Conservation (phyloP, 306 rosid species). For the Argentina anserina region DNA sequence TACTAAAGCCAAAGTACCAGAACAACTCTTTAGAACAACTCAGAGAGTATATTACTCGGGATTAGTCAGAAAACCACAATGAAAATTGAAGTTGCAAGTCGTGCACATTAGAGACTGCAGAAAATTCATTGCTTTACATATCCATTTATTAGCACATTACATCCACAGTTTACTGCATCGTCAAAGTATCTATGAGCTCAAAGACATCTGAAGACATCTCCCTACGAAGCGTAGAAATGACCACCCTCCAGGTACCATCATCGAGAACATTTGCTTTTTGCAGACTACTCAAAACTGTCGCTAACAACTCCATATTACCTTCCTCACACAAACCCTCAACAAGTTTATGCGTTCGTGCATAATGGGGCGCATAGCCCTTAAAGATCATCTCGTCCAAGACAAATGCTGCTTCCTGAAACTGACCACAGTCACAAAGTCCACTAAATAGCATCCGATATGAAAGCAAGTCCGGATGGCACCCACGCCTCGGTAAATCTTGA, state of each 20-base stretch:
- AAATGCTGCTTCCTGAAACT: constrained; percentile 52
- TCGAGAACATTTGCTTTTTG: constrained; percentile 33
- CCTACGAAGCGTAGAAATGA: constrained; percentile 42
- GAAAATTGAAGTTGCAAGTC: not conserved
- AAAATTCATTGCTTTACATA: not conserved
- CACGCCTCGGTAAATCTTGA: constrained; percentile 62
- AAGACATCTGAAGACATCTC: constrained; percentile 27
- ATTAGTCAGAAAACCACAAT: not conserved
- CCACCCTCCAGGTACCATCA: constrained; percentile 38
- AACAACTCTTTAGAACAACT: no score
- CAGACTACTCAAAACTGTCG: constrained; percentile 37
- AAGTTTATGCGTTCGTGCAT: constrained; percentile 34
- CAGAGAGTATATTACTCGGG: no score
- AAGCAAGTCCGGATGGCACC: constrained; percentile 48
- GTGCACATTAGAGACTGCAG: not conserved
- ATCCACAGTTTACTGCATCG: constrained; percentile 16
- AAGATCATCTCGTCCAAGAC: constrained; percentile 74
- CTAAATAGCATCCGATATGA: constrained; percentile 57
- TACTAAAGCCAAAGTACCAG: no score
- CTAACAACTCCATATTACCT: constrained; percentile 42
- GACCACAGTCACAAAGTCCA: constrained; percentile 48
- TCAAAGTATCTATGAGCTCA: constrained; percentile 36
- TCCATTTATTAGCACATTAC: not conserved
- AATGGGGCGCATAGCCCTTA: constrained; percentile 47
- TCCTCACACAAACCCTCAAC: constrained; percentile 36